Conservation (phyloP, 805 yeast species). For the Candida ficus region DNA sequence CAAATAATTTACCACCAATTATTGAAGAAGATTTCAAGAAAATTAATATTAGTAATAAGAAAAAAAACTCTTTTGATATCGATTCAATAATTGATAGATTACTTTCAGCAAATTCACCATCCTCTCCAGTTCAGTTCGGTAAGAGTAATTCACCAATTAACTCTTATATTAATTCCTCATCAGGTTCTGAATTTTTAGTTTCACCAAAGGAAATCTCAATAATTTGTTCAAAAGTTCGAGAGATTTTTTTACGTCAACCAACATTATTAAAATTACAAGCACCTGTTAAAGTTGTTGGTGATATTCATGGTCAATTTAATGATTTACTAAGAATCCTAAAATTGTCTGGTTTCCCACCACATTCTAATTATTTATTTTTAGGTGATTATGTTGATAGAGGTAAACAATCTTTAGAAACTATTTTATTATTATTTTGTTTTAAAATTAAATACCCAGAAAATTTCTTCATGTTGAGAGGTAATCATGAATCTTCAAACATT, state of each 20-base stretch:
- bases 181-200: constrained; percentile 18
- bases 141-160: constrained; percentile 12
- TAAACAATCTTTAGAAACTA: constrained; percentile 92
- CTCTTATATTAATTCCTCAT: constrained; percentile 1
- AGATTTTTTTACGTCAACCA: constrained; percentile 86
- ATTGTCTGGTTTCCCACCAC: constrained; percentile 96
- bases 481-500: constrained; percentile 96
- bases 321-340: constrained; percentile 89
- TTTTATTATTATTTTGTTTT: constrained; percentile 79
- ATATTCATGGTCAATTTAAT: constrained; percentile 94
- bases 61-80: constrained; percentile 35
- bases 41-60: neutral
- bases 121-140: constrained; percentile 13
- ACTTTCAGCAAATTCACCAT: constrained; percentile 28
- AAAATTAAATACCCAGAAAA: constrained; percentile 96
- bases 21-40: constrained; percentile 16
- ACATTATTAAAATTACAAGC: constrained; percentile 74
- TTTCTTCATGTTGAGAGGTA: constrained; percentile 87
- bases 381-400: constrained; percentile 99
- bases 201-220: constrained; percentile 59
- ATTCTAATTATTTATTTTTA: constrained; percentile 82
- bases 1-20: constrained; percentile 19
- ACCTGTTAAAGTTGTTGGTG: constrained; percentile 83
- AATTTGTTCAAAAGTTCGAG: constrained; percentile 83
- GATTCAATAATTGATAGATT: constrained; percentile 61